Evolutionary conservation across 257 asterid genomes (phyloP).

Genomic region (Asclepias syriaca): DNA sequence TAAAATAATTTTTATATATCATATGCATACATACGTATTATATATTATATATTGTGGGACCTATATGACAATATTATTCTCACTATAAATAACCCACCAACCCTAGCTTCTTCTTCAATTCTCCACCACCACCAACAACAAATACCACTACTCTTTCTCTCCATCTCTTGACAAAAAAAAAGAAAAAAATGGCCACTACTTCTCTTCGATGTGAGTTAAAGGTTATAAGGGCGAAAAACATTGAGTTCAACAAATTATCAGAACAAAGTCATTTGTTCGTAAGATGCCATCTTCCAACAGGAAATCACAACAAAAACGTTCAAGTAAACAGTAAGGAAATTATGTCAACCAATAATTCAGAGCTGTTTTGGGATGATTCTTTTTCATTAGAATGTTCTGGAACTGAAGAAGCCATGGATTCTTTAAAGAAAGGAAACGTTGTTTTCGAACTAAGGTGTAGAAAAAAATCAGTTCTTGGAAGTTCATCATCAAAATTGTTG

Average conservation of each 20-base stretch:
- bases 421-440: slow-evolving; percentile 31
- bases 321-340: slow-evolving; percentile 36
- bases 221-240: slow-evolving; percentile 46
- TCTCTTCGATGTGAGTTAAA: slow-evolving; percentile 36
- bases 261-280: slow-evolving; percentile 31
- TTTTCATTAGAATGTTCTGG: slow-evolving; percentile 47
- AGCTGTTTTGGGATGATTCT: slow-evolving; percentile 44
- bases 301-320: slow-evolving; percentile 33
- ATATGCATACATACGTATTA: too few relatives aligned
- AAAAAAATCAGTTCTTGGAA: slow-evolving; percentile 23
- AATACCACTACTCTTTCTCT: slow-evolving; percentile 1
- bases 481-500: slow-evolving; percentile 42
- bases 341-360: slow-evolving; percentile 34
- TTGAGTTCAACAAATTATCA: slow-evolving; percentile 20
- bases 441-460: slow-evolving; percentile 54
- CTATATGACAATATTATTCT: not conserved
- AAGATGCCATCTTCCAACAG: slow-evolving; percentile 53
- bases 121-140: slow-evolving; percentile 4
- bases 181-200: slow-evolving; percentile 25
- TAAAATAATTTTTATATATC: too few relatives aligned
- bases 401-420: slow-evolving; percentile 29
- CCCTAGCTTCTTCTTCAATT: not conserved
- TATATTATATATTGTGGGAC: too few relatives aligned
- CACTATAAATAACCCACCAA: slow-evolving; percentile 31
- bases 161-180: not conserved